Base-by-base conservation (phyloP, 1,139 yeast genomes). In the Hyphopichia pseudoburtonii region DNA sequence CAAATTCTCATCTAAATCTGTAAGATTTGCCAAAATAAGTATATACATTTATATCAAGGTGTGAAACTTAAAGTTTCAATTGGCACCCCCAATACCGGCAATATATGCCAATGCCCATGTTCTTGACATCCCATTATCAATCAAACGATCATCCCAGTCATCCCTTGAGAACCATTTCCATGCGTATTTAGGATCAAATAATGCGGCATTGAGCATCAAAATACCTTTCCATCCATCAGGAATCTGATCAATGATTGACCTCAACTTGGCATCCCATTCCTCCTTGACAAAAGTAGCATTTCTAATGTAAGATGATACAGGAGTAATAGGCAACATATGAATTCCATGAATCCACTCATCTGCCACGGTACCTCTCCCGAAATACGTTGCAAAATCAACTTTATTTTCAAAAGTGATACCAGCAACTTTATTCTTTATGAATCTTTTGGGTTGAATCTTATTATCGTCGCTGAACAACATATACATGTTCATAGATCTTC, bases 311-410 rank as follows among this genome's bases (percentile, higher is more conserved):
- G 72, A 64, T 1, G 74, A 68, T 8, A 66, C 50, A 1, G 76
- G 74, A 0, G 75, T 70, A 16, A 67, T 67, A 3, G 76, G 76
- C 12, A 70, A 46, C 76, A 70, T 70, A 42, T 70, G 76, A 30
- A 70, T 70, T 3, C 76, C 76, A 47, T 70, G 76, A 29, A 70
- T 67, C 70, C 73, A 70, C 46, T 70, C 74, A 40, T 67, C 68
- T 3, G 58, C 70, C 36, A 68, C 58, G 1, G 69, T 58, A 3
- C 73, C 73, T 38, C 70, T 54, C 6, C 76, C 76, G 43, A 70
- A 70, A 40, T 65, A 70, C 2, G 76, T 70, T 3, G 75, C 56
- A 51, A 59, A 69, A 45, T 70, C 76, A 15, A 70, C 51, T 41
- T 70, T 70, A 47, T 70, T 70, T 39, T 70, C 76, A 47, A 70